Base-by-base conservation (phyloP, 2,329 filamentous ascomycete genomes). In the Amphichorda felina region DNA sequence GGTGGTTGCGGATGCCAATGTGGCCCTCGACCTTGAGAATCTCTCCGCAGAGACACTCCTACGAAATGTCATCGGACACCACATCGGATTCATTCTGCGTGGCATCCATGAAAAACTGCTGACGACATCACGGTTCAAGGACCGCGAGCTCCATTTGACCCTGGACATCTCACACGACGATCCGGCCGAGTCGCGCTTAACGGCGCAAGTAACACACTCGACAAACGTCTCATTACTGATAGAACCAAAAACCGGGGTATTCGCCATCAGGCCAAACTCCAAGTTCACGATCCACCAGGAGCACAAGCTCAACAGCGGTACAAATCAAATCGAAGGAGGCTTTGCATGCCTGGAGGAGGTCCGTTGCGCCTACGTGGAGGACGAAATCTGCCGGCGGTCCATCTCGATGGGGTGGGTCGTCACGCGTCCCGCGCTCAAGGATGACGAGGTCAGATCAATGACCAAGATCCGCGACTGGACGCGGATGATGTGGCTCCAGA, bases 11-110 rank as follows among this genome's bases (percentile, higher is more conserved):
- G 73, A 81, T 38, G 60, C 65, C n/a, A 60, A 74, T n/a, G 67
- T 95, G 19, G 53, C 68, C 2, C 66, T 94, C 24, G 72, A 93
- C 49, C 61, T 70, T 31, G 61, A 72, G 29, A 62, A 70, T 10
- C 66, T 96, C 16, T 91, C 82, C 3, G 70, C 83, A 34, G 85
- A 94, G 50, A 53, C 61, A 5, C 70, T 94, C 3, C 59, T 98
- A 30, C 79, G 79, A 46, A 69, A 70, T 24, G 75, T 88, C 14
- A 79, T 93, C 46, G 80, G 81, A 24, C 70, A 71, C 41, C 89
- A 96, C 52, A 72, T 80, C 19, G 76, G 74, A 40, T 68, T 81
- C 47, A 75, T 88, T 18, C 66, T 96, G 30, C 67, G 63, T n/a
- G 68, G 69, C 5, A 78, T 84, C 7, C 72, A 78, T 47, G 61